Evolutionary conservation across 306 rosid species (phyloP).

Genomic region (Luffa acutangula): DNA sequence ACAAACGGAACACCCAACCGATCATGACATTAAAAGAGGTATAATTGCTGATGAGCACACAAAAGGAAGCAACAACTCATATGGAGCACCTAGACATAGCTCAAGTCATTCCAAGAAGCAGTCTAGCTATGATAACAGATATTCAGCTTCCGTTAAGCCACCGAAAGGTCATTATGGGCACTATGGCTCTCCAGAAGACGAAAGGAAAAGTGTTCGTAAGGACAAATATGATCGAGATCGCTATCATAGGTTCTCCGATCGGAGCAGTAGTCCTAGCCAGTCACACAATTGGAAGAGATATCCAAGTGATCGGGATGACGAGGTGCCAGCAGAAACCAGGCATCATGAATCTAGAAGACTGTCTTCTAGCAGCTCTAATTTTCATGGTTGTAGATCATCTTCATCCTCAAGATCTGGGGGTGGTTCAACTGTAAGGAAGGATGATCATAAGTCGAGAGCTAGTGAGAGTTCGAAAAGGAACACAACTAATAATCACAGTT

Average conservation of each 20-base stretch:
- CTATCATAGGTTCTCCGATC: constrained; percentile 45
- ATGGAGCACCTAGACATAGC: constrained; percentile 18
- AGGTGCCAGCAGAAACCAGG: constrained; percentile 14
- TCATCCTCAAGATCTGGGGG: constrained; percentile 5
- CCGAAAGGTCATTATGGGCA: constrained; percentile 22
- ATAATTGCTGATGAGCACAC: constrained; percentile 21
- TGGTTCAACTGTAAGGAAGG: constrained; percentile 20
- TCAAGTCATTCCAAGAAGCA: constrained; percentile 26
- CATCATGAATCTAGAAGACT: constrained; percentile 12
- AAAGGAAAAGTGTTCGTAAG: constrained; percentile 10
- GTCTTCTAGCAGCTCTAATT: constrained; percentile 20
- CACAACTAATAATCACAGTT: constrained; percentile 21
- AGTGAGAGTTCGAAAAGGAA: constrained; percentile 25
- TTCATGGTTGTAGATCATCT: constrained; percentile 20
- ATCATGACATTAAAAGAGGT: constrained; percentile 15
- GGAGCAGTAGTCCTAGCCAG: constrained; percentile 25
- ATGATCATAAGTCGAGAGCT: constrained; percentile 24
- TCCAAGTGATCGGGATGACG: constrained; percentile 28
- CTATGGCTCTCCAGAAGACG: constrained; percentile 26
- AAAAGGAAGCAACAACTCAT: constrained; percentile 21
- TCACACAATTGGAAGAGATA: constrained; percentile 20
- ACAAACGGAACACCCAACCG: constrained; percentile 25
- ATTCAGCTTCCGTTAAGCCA: constrained; percentile 18
- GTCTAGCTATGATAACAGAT: constrained; percentile 16
- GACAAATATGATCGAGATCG: constrained; percentile 23